Conservation (phyloP, 257 asterid species). For the Coffea eugenioides region DNA sequence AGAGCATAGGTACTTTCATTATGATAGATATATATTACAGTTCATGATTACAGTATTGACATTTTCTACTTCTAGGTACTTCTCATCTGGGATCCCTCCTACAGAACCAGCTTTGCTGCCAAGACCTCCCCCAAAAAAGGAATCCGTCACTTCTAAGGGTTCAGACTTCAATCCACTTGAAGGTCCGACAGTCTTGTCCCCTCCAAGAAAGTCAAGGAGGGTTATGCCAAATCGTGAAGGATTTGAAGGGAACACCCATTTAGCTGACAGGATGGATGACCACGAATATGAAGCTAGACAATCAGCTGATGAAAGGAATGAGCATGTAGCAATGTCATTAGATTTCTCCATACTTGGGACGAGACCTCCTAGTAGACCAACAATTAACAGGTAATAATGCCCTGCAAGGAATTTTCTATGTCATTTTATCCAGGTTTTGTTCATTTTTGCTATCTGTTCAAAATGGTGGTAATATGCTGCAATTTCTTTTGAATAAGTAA, state of each 20-base stretch:
- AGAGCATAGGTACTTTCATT: conserved; percentile 74
- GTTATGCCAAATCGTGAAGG: conserved; percentile 91
- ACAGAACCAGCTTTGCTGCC: conserved; percentile 92
- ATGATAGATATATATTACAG: background rate
- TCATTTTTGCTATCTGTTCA: background rate
- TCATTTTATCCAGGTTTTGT: background rate
- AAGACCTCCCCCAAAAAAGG: conserved; percentile 85
- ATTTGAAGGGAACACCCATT: conserved; percentile 52
- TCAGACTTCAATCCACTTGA: conserved; percentile 57
- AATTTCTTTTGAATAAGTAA: background rate
- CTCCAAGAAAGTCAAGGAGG: conserved; percentile 93
- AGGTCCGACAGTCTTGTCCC: conserved; percentile 88
- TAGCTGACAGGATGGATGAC: conserved; percentile 46
- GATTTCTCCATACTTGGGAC: conserved; percentile 84
- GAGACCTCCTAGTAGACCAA: conserved; percentile 85
- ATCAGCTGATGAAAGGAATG: conserved; percentile 67
- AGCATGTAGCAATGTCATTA: conserved; percentile 78
- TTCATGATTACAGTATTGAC: conserved; percentile 19
- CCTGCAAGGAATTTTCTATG: background rate
- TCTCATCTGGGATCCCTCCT: conserved; percentile 80
- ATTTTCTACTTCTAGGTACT: conserved; percentile 54
- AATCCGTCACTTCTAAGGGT: conserved; percentile 48
- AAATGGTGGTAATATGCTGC: background rate
- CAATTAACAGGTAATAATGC: conserved; percentile 73
- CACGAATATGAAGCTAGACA: conserved; percentile 60